Percentiles rank a stretch among this genome's conserved stretches.
Conservation (phyloP, 805 yeast species). For the Maudiozyma barnettii region DNA sequence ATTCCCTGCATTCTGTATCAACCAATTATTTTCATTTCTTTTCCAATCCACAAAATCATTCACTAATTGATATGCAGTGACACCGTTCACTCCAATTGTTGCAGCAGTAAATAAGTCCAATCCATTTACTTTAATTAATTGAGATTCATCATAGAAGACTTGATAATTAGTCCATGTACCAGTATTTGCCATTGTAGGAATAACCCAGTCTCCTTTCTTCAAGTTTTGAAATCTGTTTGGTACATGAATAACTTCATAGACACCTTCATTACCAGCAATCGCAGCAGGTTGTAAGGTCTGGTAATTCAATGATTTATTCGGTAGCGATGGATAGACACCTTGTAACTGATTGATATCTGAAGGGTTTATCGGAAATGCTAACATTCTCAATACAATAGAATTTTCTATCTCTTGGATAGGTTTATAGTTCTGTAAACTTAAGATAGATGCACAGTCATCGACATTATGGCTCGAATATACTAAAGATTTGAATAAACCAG, state of each 20-base stretch:
- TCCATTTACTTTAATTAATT: slow-evolving; percentile 45
- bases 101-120: slow-evolving; percentile 63
- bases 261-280: slow-evolving; percentile 90
- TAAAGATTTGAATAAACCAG: slow-evolving; percentile 22
- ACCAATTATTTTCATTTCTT: slow-evolving; percentile 53
- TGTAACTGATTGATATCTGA: slow-evolving; percentile 78
- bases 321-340: slow-evolving; percentile 78
- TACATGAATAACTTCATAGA: slow-evolving; percentile 69
- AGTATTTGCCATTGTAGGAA: slow-evolving; percentile 65
- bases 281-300: slow-evolving; percentile 61
- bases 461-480: slow-evolving; percentile 24
- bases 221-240: slow-evolving; percentile 33
- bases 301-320: slow-evolving; percentile 42
- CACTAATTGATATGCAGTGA: slow-evolving; percentile 85
- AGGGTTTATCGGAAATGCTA: slow-evolving; percentile 85
- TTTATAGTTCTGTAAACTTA: slow-evolving; percentile 20
- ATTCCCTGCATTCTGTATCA: slow-evolving; percentile 93
- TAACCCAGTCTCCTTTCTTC: slow-evolving; percentile 72
- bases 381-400: slow-evolving; percentile 46
- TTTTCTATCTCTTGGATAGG: slow-evolving; percentile 20
- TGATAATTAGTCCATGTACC: slow-evolving; percentile 91
- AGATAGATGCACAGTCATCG: slow-evolving; percentile 23
- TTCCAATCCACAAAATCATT: slow-evolving; percentile 43
- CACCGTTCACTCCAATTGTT: slow-evolving; percentile 84
- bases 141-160: slow-evolving; percentile 42